Evolutionary conservation across 2,329 filamentous ascomycete species (phyloP).

Genomic region (Ophiostoma triangulosporum): DNA sequence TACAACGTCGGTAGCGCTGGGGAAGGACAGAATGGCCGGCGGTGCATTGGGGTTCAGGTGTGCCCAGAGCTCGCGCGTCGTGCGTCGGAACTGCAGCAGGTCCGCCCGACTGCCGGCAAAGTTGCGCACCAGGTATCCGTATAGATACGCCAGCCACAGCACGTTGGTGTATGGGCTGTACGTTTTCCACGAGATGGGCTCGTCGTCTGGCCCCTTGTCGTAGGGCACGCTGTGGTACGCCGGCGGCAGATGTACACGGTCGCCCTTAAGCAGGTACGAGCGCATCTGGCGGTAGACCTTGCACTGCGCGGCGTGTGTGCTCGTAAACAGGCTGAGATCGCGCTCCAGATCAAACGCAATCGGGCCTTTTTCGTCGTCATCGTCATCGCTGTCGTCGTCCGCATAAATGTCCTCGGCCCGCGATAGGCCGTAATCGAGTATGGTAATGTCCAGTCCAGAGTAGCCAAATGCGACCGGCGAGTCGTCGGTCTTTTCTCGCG

Average conservation of each 20-base stretch:
- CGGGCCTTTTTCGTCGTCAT: slow-evolving; percentile 15
- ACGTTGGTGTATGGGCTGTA: slow-evolving; percentile 51
- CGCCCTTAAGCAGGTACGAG: slow-evolving; percentile 39
- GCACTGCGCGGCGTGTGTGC: slow-evolving; percentile 46
- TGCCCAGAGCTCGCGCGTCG: slow-evolving; percentile 39
- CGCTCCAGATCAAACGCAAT: slow-evolving; percentile 46
- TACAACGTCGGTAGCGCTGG: slow-evolving; percentile 42
- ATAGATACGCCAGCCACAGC: slow-evolving; percentile 50
- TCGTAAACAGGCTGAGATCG: slow-evolving; percentile 46
- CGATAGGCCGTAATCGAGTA: slow-evolving; percentile 52
- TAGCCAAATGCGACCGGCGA: slow-evolving; percentile 35
- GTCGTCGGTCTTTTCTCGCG: slow-evolving; percentile 15
- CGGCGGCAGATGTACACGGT: slow-evolving; percentile 36
- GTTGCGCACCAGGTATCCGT: slow-evolving; percentile 35
- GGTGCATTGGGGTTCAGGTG: slow-evolving; percentile 39
- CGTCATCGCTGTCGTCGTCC: slow-evolving; percentile 15
- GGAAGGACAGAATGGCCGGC: slow-evolving; percentile 34
- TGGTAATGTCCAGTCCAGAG: slow-evolving; percentile 49
- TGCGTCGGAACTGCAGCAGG: slow-evolving; percentile 30
- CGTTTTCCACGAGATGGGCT: slow-evolving; percentile 38
- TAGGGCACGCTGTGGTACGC: slow-evolving; percentile 34
- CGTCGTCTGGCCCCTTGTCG: slow-evolving; percentile 29
- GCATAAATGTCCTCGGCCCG: slow-evolving; percentile 30
- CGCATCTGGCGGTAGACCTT: slow-evolving; percentile 50
- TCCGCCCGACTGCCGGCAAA: slow-evolving; percentile 35